Conservation (phyloP, 768 basidiomycete genomes). For the Boletales sp. region DNA sequence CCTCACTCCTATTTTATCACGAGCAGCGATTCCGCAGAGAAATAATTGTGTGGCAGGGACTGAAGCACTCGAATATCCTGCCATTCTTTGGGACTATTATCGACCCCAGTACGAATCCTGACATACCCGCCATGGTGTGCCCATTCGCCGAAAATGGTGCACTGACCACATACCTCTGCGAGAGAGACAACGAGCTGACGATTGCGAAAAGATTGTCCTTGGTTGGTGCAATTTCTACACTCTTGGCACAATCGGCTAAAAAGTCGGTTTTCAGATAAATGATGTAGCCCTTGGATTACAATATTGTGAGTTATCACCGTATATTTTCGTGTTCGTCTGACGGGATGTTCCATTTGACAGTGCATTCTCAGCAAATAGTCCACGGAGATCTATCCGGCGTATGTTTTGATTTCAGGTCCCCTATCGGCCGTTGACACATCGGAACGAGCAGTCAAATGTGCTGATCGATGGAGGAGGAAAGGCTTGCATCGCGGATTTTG, state of each 20-base stretch:
- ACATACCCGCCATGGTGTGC: constrained; percentile 2
- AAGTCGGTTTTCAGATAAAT: not conserved
- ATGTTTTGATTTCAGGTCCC: not conserved
- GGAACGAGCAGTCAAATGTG: not conserved
- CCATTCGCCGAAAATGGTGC: not conserved
- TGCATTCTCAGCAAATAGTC: not conserved
- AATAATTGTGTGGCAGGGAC: not conserved
- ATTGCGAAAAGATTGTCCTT: not conserved
- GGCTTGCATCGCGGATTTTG: not conserved
- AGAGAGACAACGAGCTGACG: not conserved
- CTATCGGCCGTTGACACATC: not conserved
- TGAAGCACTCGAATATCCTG: not conserved
- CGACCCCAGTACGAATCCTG: not conserved
- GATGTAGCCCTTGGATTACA: not conserved
- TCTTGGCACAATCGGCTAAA: not conserved
- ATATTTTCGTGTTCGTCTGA: not conserved
- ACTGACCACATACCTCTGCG: not conserved
- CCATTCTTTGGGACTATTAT: not conserved
- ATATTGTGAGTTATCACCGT: not conserved
- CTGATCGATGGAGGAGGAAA: not conserved
- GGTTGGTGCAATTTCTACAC: not conserved
- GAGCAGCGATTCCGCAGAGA: not conserved
- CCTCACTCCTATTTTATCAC: not conserved
- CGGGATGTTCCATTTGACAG: not conserved
- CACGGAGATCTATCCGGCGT: not conserved